Base-by-base conservation (phyloP, 176 grass and related monocot species). In the Oryza meridionalis region DNA sequence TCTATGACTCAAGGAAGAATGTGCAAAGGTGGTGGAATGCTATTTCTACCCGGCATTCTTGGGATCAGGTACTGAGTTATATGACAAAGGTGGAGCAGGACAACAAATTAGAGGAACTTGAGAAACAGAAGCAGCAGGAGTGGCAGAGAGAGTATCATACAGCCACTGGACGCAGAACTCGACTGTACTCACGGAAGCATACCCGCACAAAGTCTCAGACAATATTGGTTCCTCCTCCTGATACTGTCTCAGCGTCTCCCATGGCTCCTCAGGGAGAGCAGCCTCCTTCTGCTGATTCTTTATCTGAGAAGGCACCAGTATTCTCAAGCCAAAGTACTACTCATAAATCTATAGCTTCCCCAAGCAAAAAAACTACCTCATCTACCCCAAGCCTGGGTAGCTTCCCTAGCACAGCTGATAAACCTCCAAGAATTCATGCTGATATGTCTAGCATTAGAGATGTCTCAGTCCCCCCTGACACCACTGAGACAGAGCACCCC, bases 1-100 rank as follows among this genome's bases (percentile, higher is more conserved):
- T 98, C 9, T 93, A 91, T 82, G 51, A 94, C 45, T 84, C 89
- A 10, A 95, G 95, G 79, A 91, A 93, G 85, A 98, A 95, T 86
- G 80, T 98, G 26, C 84, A 82, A 21, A 91, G 92, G 80, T 98
- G 95, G 95, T 95, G 92, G 92, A 78, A 98, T 62, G 22, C 26
- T 11, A 92, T 95, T 72, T 93, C 84, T 12, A 59, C 1, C 4
- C 71, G 88, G 82, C 10, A 44, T 47, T 94, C 90, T 27, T 98
- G 95, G 95, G 35, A 63, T 50, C 40, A 98, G 47, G 95, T 93
- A 59, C 78, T 84, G 50, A 72, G 21, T 1, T 31, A 77, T 78
- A 85, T 82, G 73, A 53, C 82, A 53, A 21, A 10, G 14, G 89
- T 90, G 46, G 66, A 89, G 82, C 32, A 73, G 31, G 58, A 70